phyloP scores from a whole-genome alignment of 148 eudicot genomes.

The Rhododendron mucronatum region DNA sequence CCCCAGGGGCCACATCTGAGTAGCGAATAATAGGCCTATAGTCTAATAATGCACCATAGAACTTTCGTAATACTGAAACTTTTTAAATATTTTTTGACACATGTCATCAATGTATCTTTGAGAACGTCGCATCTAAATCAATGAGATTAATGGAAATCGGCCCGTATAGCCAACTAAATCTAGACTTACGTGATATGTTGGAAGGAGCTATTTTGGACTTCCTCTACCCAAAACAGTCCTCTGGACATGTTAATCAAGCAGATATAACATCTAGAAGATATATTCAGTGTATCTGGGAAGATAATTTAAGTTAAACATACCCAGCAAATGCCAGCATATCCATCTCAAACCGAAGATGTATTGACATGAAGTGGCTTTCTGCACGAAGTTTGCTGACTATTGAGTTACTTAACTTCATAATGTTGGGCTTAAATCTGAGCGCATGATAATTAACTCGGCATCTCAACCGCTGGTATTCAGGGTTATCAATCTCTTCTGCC shows the following conservation, averaged over 20 bases:
- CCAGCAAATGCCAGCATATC: constrained; percentile 98
- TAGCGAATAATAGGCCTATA: background rate
- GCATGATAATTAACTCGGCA: constrained; percentile 97
- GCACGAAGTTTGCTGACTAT: constrained; percentile 68
- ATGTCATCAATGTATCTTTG: background rate
- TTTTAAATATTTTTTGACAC: background rate
- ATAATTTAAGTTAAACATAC: constrained; percentile 36
- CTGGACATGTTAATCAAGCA: background rate
- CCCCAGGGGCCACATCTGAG: background rate
- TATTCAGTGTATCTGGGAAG: background rate
- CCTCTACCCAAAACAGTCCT: background rate
- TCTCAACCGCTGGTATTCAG: constrained; percentile 84
- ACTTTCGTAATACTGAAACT: background rate
- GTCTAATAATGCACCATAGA: background rate
- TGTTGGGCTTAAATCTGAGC: constrained; percentile 75
- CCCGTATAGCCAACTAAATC: background rate
- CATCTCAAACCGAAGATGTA: constrained; percentile 98
- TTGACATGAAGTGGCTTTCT: constrained; percentile 89
- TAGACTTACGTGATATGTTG: background rate
- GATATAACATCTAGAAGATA: background rate
- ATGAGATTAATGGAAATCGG: background rate
- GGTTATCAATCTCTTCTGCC: constrained; percentile 83
- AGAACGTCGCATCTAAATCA: background rate
- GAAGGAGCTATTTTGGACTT: background rate
- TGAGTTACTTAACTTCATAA: constrained; percentile 69